Evolutionary conservation across 768 basidiomycete genomes (phyloP), one percentile per base, ranked within the genome.

Genomic region (Tylopilus cervinicoccineus): DNA sequence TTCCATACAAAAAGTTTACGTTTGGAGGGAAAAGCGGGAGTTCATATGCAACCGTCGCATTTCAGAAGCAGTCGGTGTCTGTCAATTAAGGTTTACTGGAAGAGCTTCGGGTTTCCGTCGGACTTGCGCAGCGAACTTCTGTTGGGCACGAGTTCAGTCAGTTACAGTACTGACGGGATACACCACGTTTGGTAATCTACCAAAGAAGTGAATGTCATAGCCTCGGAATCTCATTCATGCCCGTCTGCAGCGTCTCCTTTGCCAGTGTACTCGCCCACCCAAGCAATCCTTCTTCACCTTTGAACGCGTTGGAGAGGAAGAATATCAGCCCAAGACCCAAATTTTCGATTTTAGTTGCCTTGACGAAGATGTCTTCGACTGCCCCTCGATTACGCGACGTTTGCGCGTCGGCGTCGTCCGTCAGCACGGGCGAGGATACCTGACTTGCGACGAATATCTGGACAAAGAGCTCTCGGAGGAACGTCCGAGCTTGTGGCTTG

Each of bases 11-110:
- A n/a, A 79, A 75, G 13, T 86, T 79, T 64, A 83, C 77, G 9
- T 93, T 86, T 51, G 89, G 86, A 5, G 90, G 90, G n/a, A 76
- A 77, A 48, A 83, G 71, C 32, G 89, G 90, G 3, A 90, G 83
- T 53, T 68, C 75, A 6, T 78, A 78, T 53, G 78, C 87, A 2
- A 88, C 78, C 42, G 76, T 89, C 16, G 89, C 88, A 27, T 91
- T 93, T 60, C 74, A 73, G 45, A 78, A 76, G 50, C 44, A 33
- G 22, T 32, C 48, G n/a, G 23, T 43, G 31, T 52, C 20, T 14
- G 19, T 37, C 5, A 19, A 20, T 14, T 55, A 36, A 53, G 20
- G 6, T 19, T 36, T n/a, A n/a, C n/a, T n/a, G n/a, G n/a, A n/a
- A n/a, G n/a, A n/a, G n/a, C n/a, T n/a, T 27, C 26, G 12, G 28